A percentile compares a stretch with the other conserved stretches of the same genome.
These are phyloP conservation scores for Teunomyces lycoperdinae DNA, from an alignment of 805 yeast species.

Conservation along the genomic window DNA sequence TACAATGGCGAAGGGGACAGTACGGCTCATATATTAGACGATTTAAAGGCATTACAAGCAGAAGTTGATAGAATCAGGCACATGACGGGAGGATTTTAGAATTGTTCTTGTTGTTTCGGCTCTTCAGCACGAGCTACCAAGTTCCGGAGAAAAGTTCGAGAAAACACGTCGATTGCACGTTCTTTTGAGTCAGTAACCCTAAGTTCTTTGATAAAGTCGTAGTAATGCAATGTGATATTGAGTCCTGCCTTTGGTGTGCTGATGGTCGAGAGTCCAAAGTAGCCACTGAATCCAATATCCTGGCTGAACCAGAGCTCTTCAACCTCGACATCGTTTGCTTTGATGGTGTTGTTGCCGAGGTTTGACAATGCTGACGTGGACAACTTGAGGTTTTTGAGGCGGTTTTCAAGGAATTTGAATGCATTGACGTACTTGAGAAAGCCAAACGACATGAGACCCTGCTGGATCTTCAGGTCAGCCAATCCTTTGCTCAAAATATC, in stretches of 20 bases:
- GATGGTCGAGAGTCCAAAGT: constrained; percentile 12
- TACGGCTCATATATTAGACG: constrained; percentile 57
- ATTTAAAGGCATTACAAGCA: constrained; percentile 62
- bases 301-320: constrained; percentile 18
- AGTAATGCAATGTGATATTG: constrained; percentile 14
- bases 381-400: constrained; percentile 1
- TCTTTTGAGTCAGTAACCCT: background rate
- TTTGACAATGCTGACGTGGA: constrained; percentile 18
- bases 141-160: background rate
- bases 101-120: no score
- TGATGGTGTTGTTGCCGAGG: constrained; percentile 14
- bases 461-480: background rate
- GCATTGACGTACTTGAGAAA: constrained; percentile 1
- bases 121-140: background rate
- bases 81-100: constrained; percentile 44
- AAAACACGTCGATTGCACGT: constrained; percentile 1
- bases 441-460: constrained; percentile 6
- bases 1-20: constrained; percentile 21
- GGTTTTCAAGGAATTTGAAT: background rate
- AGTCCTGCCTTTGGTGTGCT: constrained; percentile 15
- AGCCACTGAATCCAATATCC: constrained; percentile 13
- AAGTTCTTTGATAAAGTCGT: constrained; percentile 6
- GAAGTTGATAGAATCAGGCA: constrained; percentile 61
- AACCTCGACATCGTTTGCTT: constrained; percentile 7
- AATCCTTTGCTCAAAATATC: background rate